Base-by-base conservation (phyloP, 768 basidiomycete genomes). In the Xerocomellus dryophilus region DNA sequence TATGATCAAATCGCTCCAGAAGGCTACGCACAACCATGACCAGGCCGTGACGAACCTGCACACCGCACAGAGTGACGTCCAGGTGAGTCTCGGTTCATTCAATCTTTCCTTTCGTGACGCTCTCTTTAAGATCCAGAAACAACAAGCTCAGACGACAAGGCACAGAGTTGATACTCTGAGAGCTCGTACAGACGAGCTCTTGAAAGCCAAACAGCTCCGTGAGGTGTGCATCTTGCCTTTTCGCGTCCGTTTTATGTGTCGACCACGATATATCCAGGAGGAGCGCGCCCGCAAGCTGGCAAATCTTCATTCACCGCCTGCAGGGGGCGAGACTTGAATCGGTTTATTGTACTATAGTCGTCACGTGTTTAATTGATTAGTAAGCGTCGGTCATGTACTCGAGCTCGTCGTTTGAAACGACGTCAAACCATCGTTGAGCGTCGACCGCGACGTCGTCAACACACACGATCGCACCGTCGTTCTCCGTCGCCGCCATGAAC, bases 1-100 rank as follows among this genome's bases (percentile, higher is more conserved):
- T 56, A 69, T 76, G 5, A 73, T 78, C n/a, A 73, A 77, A 50
- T 74, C 75, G 21, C 66, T 84, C 44, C 78, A 80, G 64, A 75
- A 81, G 47, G 80, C 82, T 8, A 74, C 76, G 15, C 77, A 81
- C 56, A 66, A 73, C 18, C 83, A 84, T 56, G 78, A 85, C 21
- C 61, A 73, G 17, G 78, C 81, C 2, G 50, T 79, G 18, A 67
- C 78, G 15, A 63, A 74, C 44, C 64, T 76, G 21, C 71, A 72
- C 50, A 73, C 65, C 41, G 78, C 79, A 0, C 73, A 77, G 58
- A 73, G 76, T 35, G 73, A 77, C 27, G 67, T 77, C 18, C 69
- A 79, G 69, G 82, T 77, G 57, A 36, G 71, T 54, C 8, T 23
- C 7, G 14, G 31, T 15, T 4, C 2, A 11, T 48, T 3, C 17